These are phyloP conservation scores for Aspergillus ostianus DNA, from an alignment of 495 filamentous ascomycete species.

Conservation along the genomic window DNA sequence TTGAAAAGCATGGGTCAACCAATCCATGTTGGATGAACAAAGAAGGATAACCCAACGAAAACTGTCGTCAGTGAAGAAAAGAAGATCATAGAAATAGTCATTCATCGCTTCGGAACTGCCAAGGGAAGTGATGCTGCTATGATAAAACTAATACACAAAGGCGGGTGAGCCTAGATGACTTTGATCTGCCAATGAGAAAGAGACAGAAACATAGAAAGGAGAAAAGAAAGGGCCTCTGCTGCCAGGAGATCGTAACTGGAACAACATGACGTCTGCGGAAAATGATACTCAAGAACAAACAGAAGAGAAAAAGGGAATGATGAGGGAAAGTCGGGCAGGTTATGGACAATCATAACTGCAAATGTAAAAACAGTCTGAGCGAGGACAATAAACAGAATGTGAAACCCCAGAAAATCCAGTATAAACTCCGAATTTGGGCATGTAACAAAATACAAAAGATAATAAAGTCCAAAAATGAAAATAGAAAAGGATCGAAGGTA, in stretches of 20 bases:
- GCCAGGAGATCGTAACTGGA: constrained; percentile 45
- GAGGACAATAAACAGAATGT: constrained; percentile 2
- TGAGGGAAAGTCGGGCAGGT: constrained; percentile 9
- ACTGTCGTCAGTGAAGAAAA: not conserved
- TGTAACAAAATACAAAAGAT: constrained; percentile 17
- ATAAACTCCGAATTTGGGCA: constrained; percentile 16
- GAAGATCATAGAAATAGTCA: constrained; percentile 19
- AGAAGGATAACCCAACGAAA: not conserved
- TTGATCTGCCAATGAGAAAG: constrained; percentile 24
- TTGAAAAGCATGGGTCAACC: not conserved
- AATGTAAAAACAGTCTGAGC: constrained; percentile 24
- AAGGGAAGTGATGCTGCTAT: constrained; percentile 24
- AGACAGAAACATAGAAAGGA: constrained; percentile 28
- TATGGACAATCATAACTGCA: constrained; percentile 13
- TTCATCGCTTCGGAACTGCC: constrained; percentile 25
- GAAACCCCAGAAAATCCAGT: constrained; percentile 19
- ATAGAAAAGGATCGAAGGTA: constrained; percentile 14
- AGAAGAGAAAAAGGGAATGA: constrained; percentile 19
- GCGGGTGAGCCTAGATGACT: constrained; percentile 18
- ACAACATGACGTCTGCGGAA: constrained; percentile 23
- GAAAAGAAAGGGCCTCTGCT: constrained; percentile 26
- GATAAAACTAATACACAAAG: constrained; percentile 31
- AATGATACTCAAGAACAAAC: constrained; percentile 21
- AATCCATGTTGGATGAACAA: not conserved
- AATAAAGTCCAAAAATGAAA: constrained; percentile 21